Conservation (phyloP, 768 basidiomycete genomes). For the Suillus brevipes region DNA sequence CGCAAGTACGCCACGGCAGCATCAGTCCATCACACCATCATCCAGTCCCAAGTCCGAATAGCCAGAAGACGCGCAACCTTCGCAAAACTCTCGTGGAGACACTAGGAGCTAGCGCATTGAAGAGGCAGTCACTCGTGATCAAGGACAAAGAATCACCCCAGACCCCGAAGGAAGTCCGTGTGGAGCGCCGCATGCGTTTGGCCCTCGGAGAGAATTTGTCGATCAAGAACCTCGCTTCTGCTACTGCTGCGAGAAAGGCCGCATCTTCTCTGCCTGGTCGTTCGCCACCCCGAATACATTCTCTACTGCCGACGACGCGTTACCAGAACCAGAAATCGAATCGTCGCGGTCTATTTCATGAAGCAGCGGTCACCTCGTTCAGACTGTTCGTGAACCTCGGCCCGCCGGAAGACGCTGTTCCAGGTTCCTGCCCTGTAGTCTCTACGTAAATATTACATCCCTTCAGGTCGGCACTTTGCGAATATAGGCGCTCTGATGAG, state of each 20-base stretch:
- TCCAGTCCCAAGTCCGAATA: neutral
- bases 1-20: constrained; percentile 6
- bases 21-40: neutral
- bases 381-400: constrained; percentile 15
- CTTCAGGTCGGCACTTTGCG: neutral
- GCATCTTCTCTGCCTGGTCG: neutral
- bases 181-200: constrained; percentile 10
- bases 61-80: neutral
- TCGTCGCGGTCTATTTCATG: constrained; percentile 16
- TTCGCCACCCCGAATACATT: neutral
- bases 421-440: neutral
- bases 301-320: constrained; percentile 4
- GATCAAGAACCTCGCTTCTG: constrained; percentile 16
- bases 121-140: constrained; percentile 15
- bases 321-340: constrained; percentile 12
- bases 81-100: constrained; percentile 8
- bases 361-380: constrained; percentile 15
- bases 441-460: neutral
- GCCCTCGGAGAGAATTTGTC: constrained; percentile 22
- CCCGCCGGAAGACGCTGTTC: neutral
- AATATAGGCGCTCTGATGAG: neutral
- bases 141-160: neutral
- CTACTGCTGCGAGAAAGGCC: constrained; percentile 11
- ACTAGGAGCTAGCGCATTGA: constrained; percentile 5
- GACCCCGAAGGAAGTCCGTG: constrained; percentile 15